A percentile compares a stretch with the other conserved stretches of the same genome.
Conservation (phyloP, 495 filamentous ascomycete species). For the Penicillium daleae region DNA sequence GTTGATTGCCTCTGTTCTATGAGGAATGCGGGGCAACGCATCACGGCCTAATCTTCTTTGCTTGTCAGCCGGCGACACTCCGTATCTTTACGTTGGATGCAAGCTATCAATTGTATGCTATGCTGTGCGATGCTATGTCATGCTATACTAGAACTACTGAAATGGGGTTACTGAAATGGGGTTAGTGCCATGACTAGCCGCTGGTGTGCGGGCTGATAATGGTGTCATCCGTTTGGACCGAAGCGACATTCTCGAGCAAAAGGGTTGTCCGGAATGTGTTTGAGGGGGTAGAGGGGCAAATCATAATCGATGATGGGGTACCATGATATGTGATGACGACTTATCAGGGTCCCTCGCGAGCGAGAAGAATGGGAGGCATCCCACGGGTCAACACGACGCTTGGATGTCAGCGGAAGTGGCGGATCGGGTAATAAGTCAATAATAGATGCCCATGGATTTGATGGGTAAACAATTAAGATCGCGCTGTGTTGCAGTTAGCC, state of each 20-base stretch:
- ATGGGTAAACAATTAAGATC: not conserved
- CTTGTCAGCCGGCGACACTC: not conserved
- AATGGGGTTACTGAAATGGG: not conserved
- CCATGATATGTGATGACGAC: not conserved
- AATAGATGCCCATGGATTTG: not conserved
- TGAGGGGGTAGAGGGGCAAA: not conserved
- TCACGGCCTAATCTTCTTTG: not conserved
- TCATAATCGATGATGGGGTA: not conserved
- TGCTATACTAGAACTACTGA: not conserved
- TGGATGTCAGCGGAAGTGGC: constrained; percentile 19
- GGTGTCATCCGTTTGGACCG: constrained; percentile 14
- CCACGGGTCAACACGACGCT: not conserved
- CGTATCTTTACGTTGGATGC: not conserved
- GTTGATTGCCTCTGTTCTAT: not conserved
- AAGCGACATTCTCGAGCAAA: constrained; percentile 13
- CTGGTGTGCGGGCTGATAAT: constrained; percentile 11
- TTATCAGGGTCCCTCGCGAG: constrained; percentile 1
- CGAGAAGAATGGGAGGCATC: not conserved
- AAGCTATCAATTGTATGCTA: not conserved
- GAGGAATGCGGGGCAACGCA: not conserved
- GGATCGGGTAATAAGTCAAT: constrained; percentile 30
- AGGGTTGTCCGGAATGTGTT: not conserved
- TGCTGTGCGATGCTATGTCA: not conserved
- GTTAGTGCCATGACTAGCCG: not conserved
- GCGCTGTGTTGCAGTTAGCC: not conserved